Conservation (phyloP, 2,329 filamentous ascomycete species). For the Aspergillus piperis region DNA sequence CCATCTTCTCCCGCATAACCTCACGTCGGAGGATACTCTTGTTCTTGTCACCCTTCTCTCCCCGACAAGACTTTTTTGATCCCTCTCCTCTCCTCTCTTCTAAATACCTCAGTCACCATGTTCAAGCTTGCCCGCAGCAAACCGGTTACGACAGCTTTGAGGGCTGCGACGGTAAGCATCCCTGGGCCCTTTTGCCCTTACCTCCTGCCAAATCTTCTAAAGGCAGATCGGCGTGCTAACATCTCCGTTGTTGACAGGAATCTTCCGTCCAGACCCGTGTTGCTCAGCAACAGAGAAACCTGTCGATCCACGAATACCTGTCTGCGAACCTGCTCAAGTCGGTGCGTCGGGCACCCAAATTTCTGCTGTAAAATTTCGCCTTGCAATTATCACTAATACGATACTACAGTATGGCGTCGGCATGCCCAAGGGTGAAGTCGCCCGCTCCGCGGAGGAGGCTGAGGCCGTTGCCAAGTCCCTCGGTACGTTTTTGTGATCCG, state of each 20-base stretch:
- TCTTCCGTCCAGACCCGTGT: conserved; percentile 54
- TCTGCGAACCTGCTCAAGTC: conserved; percentile 84
- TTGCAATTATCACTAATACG: conserved; percentile 26
- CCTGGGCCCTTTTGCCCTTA: conserved; percentile 14
- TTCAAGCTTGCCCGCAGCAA: conserved; percentile 79
- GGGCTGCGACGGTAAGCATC: conserved; percentile 70
- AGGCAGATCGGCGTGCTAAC: conserved; percentile 51
- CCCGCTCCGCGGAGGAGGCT: conserved; percentile 79
- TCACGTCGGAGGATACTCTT: conserved; percentile 20
- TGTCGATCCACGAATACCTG: conserved; percentile 98
- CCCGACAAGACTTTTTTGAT: conserved; percentile 7
- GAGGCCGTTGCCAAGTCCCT: conserved; percentile 89
- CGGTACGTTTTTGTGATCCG: conserved; percentile 53
- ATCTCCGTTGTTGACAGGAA: conserved; percentile 54
- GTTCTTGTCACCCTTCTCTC: conserved; percentile 12
- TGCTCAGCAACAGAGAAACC: conserved; percentile 77
- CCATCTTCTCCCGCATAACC: conserved; percentile 13
- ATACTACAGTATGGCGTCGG: conserved; percentile 80
- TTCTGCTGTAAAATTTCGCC: background rate
- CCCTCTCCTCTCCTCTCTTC: conserved; percentile 23
- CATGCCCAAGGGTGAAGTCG: conserved; percentile 86
- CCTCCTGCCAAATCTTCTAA: too few relatives aligned
- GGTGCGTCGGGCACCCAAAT: conserved; percentile 40
- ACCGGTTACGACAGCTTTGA: conserved; percentile 76
- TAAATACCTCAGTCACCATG: conserved; percentile 59